Evolutionary conservation across 1,284 basidiomycete species (phyloP), one percentile per base, ranked within the genome.

Genomic region (Ceratobasidium sp.): DNA sequence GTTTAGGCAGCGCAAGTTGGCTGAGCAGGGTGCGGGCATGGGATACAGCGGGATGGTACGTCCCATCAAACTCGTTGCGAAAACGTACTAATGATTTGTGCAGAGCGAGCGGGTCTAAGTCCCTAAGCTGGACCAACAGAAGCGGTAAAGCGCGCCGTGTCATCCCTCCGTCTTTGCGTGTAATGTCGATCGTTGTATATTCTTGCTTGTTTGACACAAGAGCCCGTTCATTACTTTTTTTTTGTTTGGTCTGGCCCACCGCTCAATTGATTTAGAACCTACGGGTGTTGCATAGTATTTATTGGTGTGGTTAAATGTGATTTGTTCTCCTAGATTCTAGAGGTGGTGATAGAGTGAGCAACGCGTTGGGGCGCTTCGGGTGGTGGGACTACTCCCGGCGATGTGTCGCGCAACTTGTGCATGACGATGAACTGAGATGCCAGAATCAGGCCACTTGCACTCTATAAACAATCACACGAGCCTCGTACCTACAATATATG

Each of bases 1-100:
- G 69, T 93, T 92, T 85, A 83, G 91, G 74, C 83, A 87, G 79
- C 84, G 87, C 74, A 88, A 86, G 78, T 82, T 90, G 74, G 87
- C 87, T 27, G 90, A 92, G 78, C 79, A 80, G 69, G 87, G 85
- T 55, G 82, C 81, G 31, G 74, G 75, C 42, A 84, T 86, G 81
- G 87, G 85, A 34, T 90, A 89, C 75, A 85, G 86, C 72, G 86
- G 85, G 71, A 83, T 84, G 83, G 81, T 80, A 81, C 38, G 60
- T 42, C 32, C 54, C 20, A 15, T n/a, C 34, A n/a, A 34, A 22
- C 38, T 34, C 17, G 8, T 6, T 49, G 1, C 43, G 20, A 31
- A 12, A 13, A 29, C 2, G 3, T 20, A 45, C 31, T 55, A 31
- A 20, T 53, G 17, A 32, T 45, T 25, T 42, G 20, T 62, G 35